These are phyloP conservation scores for Capsicum pubescens DNA, from an alignment of 257 asterid species.

Conservation along the genomic window DNA sequence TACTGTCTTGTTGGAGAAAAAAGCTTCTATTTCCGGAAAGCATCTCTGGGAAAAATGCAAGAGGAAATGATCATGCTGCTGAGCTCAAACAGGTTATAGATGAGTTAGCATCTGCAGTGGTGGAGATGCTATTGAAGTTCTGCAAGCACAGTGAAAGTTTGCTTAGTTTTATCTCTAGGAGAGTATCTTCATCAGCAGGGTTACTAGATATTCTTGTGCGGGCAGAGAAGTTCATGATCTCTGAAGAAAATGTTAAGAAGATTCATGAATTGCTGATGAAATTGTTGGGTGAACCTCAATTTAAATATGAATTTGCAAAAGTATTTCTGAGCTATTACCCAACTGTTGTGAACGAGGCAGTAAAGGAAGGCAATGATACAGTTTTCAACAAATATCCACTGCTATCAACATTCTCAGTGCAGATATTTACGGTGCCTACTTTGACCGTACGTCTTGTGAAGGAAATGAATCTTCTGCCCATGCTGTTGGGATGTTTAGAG, in stretches of 20 bases:
- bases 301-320: slow-evolving; percentile 92
- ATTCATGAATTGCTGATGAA: slow-evolving; percentile 88
- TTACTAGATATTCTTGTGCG: slow-evolving; percentile 77
- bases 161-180: slow-evolving; percentile 86
- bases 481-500: slow-evolving; percentile 79
- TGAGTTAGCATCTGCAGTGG: slow-evolving; percentile 69
- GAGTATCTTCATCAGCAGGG: slow-evolving; percentile 67
- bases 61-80: slow-evolving; percentile 39
- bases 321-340: slow-evolving; percentile 85
- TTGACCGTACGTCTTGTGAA: slow-evolving; percentile 91
- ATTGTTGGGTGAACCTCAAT: slow-evolving; percentile 86
- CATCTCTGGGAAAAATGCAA: slow-evolving; percentile 48
- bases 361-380: slow-evolving; percentile 59
- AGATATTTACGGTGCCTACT: slow-evolving; percentile 88
- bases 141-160: slow-evolving; percentile 85
- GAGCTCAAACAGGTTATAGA: slow-evolving; percentile 58
- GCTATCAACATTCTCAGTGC: slow-evolving; percentile 87
- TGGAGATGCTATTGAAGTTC: slow-evolving; percentile 82
- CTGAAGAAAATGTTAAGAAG: slow-evolving; percentile 54
- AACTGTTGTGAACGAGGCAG: slow-evolving; percentile 57
- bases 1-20: slow-evolving; percentile 71
- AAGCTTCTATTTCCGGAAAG: slow-evolving; percentile 51
- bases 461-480: slow-evolving; percentile 85
- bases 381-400: slow-evolving; percentile 64
- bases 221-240: slow-evolving; percentile 68